Evolutionary conservation across 208 protist genomes (phyloP).

Genomic region (Crithidia fasciculata): DNA sequence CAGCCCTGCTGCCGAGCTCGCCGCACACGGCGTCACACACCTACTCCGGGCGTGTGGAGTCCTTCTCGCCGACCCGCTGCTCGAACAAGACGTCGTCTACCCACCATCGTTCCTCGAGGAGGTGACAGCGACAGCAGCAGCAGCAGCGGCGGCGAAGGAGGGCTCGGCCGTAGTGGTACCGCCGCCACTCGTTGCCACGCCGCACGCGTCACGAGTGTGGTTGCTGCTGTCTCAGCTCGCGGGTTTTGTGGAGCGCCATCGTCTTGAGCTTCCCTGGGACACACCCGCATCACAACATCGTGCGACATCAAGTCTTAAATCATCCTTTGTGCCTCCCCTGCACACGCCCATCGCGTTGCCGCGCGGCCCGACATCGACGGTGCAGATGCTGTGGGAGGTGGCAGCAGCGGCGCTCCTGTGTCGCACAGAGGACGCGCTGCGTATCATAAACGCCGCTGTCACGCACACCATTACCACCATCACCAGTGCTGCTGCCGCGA

Average conservation of each 20-base stretch:
- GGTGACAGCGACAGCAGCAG: not conserved
- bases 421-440: constrained; percentile 11
- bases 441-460: not conserved
- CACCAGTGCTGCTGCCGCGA: not conserved
- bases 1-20: constrained; percentile 8
- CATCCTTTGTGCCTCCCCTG: not conserved
- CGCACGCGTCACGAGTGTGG: constrained; percentile 27
- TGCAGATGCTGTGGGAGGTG: constrained; percentile 27
- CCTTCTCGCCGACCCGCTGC: constrained; percentile 9
- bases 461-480: not conserved
- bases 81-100: constrained; percentile 22
- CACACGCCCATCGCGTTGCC: not conserved
- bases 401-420: constrained; percentile 19
- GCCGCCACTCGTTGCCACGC: constrained; percentile 8
- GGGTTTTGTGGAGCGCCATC: constrained; percentile 13
- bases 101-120: constrained; percentile 10
- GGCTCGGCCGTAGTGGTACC: not conserved
- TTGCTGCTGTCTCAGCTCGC: constrained; percentile 21
- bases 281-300: not conserved
- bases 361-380: not conserved
- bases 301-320: no score
- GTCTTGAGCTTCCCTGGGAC: constrained; percentile 19
- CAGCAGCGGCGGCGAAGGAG: not conserved
- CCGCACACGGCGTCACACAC: constrained; percentile 30
- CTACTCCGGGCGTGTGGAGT: constrained; percentile 26